phyloP scores from a whole-genome alignment of 768 basidiomycete species.

The Auriculariales sp. region DNA sequence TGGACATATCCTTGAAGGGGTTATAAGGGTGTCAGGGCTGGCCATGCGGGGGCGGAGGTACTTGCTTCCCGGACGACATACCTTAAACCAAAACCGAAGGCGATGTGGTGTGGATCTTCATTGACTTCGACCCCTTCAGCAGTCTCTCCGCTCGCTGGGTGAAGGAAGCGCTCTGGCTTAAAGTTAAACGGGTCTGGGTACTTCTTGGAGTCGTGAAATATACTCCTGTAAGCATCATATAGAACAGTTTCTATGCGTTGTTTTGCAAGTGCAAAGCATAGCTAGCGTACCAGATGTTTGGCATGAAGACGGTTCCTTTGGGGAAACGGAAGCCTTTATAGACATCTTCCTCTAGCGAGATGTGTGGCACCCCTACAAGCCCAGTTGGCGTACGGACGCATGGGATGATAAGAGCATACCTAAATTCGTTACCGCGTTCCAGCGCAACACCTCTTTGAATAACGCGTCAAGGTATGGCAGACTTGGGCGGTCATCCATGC shows the following conservation, averaged over 20 bases:
- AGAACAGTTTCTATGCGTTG: not conserved
- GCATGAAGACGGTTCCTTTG: constrained; percentile 10
- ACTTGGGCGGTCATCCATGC: constrained; percentile 10
- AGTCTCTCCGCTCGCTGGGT: constrained; percentile 10
- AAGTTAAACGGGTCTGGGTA: constrained; percentile 42
- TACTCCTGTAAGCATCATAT: constrained; percentile 11
- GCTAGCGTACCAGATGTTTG: constrained; percentile 8
- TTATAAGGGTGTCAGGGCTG: too few relatives aligned
- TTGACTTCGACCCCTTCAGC: not conserved
- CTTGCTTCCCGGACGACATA: too few relatives aligned
- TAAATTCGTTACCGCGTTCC: constrained; percentile 9
- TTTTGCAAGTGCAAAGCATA: not conserved
- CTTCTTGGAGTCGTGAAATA: constrained; percentile 19
- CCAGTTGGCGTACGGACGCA: not conserved
- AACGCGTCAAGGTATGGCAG: constrained; percentile 13
- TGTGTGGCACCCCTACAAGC: not conserved
- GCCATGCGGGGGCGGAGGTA: too few relatives aligned
- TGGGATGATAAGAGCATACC: not conserved
- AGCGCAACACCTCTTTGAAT: constrained; percentile 12
- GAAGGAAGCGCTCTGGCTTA: constrained; percentile 45
- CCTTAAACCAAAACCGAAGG: constrained; percentile 2
- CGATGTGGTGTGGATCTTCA: not conserved
- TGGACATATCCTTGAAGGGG: too few relatives aligned
- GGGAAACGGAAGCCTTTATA: constrained; percentile 11
- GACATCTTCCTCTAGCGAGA: constrained; percentile 7